phyloP scores from a whole-genome alignment of 257 asterid genomes.

The Plantago elongata region DNA sequence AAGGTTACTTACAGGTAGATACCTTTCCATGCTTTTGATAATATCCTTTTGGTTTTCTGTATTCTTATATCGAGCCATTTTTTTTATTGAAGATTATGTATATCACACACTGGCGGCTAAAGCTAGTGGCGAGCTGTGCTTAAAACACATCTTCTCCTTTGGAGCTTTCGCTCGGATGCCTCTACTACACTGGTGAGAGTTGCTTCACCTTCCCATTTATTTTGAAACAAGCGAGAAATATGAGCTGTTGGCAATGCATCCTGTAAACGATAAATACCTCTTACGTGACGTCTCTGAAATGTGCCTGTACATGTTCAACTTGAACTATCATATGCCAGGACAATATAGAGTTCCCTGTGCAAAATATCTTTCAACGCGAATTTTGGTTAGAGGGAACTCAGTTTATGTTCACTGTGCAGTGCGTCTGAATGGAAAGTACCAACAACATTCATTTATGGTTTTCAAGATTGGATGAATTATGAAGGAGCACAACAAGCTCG shows the following conservation, averaged over 20 bases:
- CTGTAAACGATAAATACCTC: no score
- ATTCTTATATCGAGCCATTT: slow-evolving; percentile 26
- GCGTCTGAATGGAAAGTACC: slow-evolving; percentile 85
- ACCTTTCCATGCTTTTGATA: neutral
- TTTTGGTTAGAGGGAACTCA: no score
- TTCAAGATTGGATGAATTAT: slow-evolving; percentile 79
- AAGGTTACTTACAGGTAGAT: slow-evolving; percentile 57
- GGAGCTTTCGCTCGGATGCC: slow-evolving; percentile 82
- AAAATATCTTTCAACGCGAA: no score
- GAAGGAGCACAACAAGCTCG: slow-evolving; percentile 72
- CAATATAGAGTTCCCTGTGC: no score
- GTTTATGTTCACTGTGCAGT: slow-evolving; percentile 30
- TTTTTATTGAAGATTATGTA: slow-evolving; percentile 45
- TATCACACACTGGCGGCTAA: slow-evolving; percentile 85
- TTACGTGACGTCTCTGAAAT: no score
- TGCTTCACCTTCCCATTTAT: slow-evolving; percentile 7
- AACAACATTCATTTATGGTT: slow-evolving; percentile 72
- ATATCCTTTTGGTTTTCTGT: neutral
- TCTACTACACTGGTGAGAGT: slow-evolving; percentile 58
- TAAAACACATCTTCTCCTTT: slow-evolving; percentile 71
- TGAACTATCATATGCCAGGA: no score
- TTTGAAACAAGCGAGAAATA: neutral
- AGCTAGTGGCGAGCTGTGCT: slow-evolving; percentile 83
- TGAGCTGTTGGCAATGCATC: neutral
- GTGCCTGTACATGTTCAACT: no score